Evolutionary conservation across 768 basidiomycete species (phyloP).

Genomic region (Mycena crocata): DNA sequence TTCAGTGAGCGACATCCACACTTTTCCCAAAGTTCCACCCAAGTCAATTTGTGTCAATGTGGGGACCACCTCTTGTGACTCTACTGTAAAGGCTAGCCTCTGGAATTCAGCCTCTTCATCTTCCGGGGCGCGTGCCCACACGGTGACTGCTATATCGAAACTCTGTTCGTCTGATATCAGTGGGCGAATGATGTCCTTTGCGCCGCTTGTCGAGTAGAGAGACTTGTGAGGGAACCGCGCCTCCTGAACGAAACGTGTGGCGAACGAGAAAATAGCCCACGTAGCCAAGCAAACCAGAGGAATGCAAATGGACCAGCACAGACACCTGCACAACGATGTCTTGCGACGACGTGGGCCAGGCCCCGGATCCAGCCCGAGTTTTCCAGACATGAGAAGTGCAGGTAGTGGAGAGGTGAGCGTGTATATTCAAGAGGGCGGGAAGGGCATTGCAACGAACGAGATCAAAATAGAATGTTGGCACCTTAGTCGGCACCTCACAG

Average conservation of each 20-base stretch:
- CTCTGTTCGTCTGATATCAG: constrained; percentile 37
- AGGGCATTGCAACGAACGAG: too few relatives aligned
- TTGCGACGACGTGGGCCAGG: constrained; percentile 5
- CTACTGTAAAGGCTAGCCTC: neutral
- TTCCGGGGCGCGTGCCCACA: constrained; percentile 40
- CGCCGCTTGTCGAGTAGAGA: constrained; percentile 2
- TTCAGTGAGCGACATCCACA: constrained; percentile 2
- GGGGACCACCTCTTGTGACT: neutral
- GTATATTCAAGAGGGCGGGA: too few relatives aligned
- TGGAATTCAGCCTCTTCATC: constrained; percentile 26
- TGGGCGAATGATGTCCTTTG: constrained; percentile 35
- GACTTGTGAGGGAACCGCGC: constrained; percentile 14
- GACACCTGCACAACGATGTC: constrained; percentile 1
- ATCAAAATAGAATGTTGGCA: too few relatives aligned
- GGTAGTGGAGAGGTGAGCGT: too few relatives aligned
- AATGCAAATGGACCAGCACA: constrained; percentile 13
- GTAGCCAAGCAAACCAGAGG: constrained; percentile 1
- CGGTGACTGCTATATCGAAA: constrained; percentile 42
- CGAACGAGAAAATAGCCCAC: constrained; percentile 1
- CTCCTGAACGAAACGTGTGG: neutral
- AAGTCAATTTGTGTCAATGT: constrained; percentile 1
- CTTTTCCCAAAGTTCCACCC: constrained; percentile 2
- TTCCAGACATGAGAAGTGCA: constrained; percentile 15
- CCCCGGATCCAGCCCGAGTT: constrained; percentile 8
- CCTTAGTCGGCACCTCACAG: too few relatives aligned